Evolutionary conservation across 352 stramenopile genomes (phyloP), one percentile per base, ranked within the genome.

Genomic region (Phytophthora litchii): DNA sequence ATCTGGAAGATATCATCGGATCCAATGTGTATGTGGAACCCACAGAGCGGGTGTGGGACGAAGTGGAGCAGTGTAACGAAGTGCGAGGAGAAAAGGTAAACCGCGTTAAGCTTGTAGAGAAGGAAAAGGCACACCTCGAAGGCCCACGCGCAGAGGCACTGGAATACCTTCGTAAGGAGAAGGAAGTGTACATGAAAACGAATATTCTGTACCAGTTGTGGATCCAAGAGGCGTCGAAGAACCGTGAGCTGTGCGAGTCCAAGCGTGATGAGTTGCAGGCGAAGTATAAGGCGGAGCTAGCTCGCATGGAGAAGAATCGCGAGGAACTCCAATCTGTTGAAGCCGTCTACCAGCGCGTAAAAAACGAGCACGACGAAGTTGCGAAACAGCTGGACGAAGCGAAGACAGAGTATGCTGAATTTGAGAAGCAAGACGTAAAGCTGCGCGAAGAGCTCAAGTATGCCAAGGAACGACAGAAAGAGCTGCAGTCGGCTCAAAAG

Each of bases 1-100:
- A 99, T 72, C 71, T 99, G 7, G 98, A 99, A 69, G 98, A 99
- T 66, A 99, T 99, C 38, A 99, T 99, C 60, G 98, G 98, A 55
- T 98, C 83, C 13, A 99, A 99, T 66, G 96, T 98, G 46, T 99
- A 98, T 63, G 93, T 99, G 0, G 94, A 98, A 45, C 85, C 89
- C 12, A 99, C 97, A 0, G 96, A 98, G 53, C 72, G 89, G 42
- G 94, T 93, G 44, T 91, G 89, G 53, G 92, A 97, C 61, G 83
- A 96, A 43, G 91, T 99, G 0, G 98, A 99, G 51, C 77, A 85
- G 25, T 86, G 98, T 43, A 97, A 86, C 38, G 95, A 98, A 63
- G 50, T 81, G 12, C 81, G 96, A 20, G 85, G 75, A 9, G 94
- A 98, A 49, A 99, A 98, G 59, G 82, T 99, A 4, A 98, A 99